A percentile compares a stretch with the other conserved stretches of the same genome.
phyloP scores from a whole-genome alignment of 2,329 filamentous ascomycete genomes.

The Penicillium sp. region DNA sequence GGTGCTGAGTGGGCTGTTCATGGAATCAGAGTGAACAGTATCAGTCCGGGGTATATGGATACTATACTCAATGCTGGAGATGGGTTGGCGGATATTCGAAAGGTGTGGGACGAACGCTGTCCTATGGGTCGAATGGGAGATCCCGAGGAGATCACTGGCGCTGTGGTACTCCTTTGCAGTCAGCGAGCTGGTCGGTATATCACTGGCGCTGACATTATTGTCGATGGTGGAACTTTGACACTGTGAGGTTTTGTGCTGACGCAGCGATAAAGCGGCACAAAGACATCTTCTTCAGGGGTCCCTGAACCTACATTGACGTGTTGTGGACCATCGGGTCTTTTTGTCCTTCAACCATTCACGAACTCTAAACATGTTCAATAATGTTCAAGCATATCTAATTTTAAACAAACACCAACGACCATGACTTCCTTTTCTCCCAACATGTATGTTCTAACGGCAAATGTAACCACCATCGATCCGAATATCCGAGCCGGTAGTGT shows the following conservation, averaged over 20 bases:
- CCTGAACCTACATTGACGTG: too few relatives aligned
- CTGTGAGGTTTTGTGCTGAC: background rate
- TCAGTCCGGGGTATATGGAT: slow-evolving; percentile 77
- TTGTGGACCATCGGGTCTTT: too few relatives aligned
- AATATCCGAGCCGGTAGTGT: slow-evolving; percentile 52
- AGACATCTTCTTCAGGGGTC: too few relatives aligned
- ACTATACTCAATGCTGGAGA: slow-evolving; percentile 70
- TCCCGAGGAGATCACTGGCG: slow-evolving; percentile 64
- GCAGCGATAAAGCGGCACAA: too few relatives aligned
- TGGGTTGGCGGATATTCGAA: slow-evolving; percentile 55
- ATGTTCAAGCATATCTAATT: background rate
- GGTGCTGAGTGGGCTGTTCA: slow-evolving; percentile 72
- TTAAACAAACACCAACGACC: background rate
- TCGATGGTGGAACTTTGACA: slow-evolving; percentile 56
- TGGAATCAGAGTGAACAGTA: slow-evolving; percentile 70
- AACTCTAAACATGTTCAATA: too few relatives aligned
- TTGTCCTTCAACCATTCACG: too few relatives aligned
- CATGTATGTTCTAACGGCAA: slow-evolving; percentile 35
- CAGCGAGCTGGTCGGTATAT: slow-evolving; percentile 63
- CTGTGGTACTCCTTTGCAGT: slow-evolving; percentile 62
- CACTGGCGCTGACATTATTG: slow-evolving; percentile 66
- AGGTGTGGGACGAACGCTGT: slow-evolving; percentile 60
- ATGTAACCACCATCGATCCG: slow-evolving; percentile 54
- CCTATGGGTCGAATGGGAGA: slow-evolving; percentile 67
- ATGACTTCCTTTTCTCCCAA: background rate